Evolutionary conservation across 208 protist species (phyloP).

Genomic region (Trypanosoma platydactyli): DNA sequence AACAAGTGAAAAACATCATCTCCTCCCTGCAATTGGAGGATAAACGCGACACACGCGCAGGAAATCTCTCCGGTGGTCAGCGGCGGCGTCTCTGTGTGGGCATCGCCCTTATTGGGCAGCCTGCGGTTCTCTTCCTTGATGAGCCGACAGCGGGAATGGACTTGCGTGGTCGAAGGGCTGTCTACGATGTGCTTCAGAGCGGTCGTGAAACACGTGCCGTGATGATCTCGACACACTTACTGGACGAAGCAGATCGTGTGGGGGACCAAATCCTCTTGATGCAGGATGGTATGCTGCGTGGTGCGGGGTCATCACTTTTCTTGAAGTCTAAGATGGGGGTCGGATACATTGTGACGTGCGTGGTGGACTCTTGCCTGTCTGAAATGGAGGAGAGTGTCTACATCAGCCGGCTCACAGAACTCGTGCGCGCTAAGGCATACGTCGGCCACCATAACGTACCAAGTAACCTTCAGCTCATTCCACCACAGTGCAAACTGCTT

Average conservation of each 20-base stretch:
- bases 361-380: constrained; percentile 48
- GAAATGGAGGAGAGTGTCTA: constrained; percentile 41
- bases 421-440: constrained; percentile 53
- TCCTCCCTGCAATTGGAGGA: constrained; percentile 56
- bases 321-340: constrained; percentile 78
- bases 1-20: constrained; percentile 49
- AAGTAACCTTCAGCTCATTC: constrained; percentile 26
- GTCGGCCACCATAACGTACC: constrained; percentile 14
- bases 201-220: constrained; percentile 52
- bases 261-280: constrained; percentile 94
- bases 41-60: constrained; percentile 50
- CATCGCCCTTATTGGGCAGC: constrained; percentile 83
- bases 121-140: constrained; percentile 81
- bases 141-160: constrained; percentile 94
- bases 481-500: constrained; percentile 38
- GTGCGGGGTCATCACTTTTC: constrained; percentile 67
- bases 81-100: constrained; percentile 80
- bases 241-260: constrained; percentile 97
- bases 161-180: constrained; percentile 53
- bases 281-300: constrained; percentile 61
- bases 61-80: constrained; percentile 75
- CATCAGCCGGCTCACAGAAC: constrained; percentile 44
- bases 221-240: constrained; percentile 87
- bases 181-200: constrained; percentile 73
- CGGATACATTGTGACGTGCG: constrained; percentile 74